phyloP scores from a whole-genome alignment of 169 alveolate genomes.

The Perkinsus olseni region DNA sequence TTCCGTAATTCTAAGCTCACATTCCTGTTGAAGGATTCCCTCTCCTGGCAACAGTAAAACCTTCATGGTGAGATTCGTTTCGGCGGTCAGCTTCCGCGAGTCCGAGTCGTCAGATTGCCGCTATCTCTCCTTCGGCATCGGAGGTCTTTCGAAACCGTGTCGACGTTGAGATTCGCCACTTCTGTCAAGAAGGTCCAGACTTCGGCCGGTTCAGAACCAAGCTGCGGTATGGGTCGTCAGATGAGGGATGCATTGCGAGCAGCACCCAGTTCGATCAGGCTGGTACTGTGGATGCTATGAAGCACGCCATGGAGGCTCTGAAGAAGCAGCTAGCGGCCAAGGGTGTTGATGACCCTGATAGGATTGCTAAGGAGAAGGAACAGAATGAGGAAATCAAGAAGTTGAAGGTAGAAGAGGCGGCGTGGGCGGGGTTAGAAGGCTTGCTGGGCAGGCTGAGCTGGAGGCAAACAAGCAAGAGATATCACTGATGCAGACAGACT shows the following conservation, averaged over 20 bases:
- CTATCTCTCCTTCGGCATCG: background rate
- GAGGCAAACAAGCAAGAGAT: background rate
- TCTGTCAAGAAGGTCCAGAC: slow-evolving; percentile 26
- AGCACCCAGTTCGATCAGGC: background rate
- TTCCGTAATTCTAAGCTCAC: slow-evolving; percentile 33
- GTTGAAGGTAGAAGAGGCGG: background rate
- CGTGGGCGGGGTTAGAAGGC: background rate
- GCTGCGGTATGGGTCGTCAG: background rate
- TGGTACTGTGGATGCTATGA: background rate
- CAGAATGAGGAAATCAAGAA: background rate
- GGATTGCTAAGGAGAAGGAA: background rate
- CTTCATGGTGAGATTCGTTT: slow-evolving; percentile 16
- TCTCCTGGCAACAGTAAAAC: slow-evolving; percentile 37
- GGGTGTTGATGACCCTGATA: background rate
- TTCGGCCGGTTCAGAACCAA: slow-evolving; percentile 4
- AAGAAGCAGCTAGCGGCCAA: background rate
- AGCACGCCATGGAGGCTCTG: background rate
- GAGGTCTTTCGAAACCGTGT: slow-evolving; percentile 17
- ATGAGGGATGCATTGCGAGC: background rate
- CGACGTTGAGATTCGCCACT: slow-evolving; percentile 18
- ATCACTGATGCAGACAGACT: background rate
- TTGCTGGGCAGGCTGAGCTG: background rate
- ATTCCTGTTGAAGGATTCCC: slow-evolving; percentile 4
- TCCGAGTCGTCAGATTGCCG: slow-evolving; percentile 29
- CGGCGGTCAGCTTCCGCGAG: slow-evolving; percentile 5